Evolutionary conservation across 768 basidiomycete genomes (phyloP), one percentile per base, ranked within the genome.

Genomic region (Pleurotus tuber-regium): DNA sequence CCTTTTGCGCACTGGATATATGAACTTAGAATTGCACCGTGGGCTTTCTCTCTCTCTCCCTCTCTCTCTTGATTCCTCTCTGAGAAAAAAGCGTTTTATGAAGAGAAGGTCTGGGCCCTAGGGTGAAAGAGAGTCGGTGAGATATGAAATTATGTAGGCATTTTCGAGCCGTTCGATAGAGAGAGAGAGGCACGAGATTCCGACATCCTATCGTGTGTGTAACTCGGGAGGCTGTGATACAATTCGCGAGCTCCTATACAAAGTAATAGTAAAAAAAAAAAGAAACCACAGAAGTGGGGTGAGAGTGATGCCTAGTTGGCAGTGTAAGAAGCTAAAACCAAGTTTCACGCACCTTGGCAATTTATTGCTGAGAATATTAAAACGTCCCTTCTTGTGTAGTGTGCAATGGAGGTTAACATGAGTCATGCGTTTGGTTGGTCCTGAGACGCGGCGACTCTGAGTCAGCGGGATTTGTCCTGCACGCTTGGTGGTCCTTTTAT

Each of bases 181-280:
- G 43, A 44, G 43, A n/a, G n/a, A n/a, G n/a, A n/a, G n/a, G n/a
- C n/a, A 44, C 28, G 16, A 29, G 43, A 44, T 44, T 44, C 26
- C 24, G 43, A 8, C 5, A 7, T 6, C 8, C 5, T 38, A n/a
- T n/a, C n/a, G 5, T 8, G 16, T 25, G 6, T 10, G 41, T 5
- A 42, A 24, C 19, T 4, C 24, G 23, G 23, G 18, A 21, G 26
- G 41, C n/a, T n/a, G n/a, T n/a, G 35, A n/a, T 38, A 16, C 35
- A 38, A 19, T 19, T 38, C 35, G 35, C 8, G 5, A 36, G 8
- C 35, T 38, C 35, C 35, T 38, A 38, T 38, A 19, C 21, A n/a
- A n/a, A n/a, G n/a, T n/a, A n/a, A n/a, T n/a, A n/a, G n/a, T n/a
- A n/a, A n/a, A n/a, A n/a, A n/a, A n/a, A n/a, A n/a, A n/a, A n/a